Conservation (phyloP, 2,329 filamentous ascomycete species). For the Knufia petricola region DNA sequence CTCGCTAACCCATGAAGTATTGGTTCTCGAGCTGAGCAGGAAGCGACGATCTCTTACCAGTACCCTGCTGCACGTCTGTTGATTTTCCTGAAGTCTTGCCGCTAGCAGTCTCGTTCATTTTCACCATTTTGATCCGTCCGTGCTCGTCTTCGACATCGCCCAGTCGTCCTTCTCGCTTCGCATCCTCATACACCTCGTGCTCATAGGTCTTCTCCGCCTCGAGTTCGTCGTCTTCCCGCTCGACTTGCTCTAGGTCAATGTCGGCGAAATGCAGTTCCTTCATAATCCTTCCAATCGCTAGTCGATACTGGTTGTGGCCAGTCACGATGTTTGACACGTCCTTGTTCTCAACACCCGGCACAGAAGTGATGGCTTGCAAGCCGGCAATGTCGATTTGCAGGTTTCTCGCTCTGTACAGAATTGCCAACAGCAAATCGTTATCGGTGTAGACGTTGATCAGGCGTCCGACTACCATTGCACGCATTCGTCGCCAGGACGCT, state of each 20-base stretch:
- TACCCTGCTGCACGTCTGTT: neutral
- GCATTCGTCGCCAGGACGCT: conserved; percentile 59
- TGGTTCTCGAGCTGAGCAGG: neutral
- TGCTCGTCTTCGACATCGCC: conserved; percentile 27
- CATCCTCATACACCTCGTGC: conserved; percentile 26
- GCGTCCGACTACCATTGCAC: conserved; percentile 60
- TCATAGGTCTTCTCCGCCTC: conserved; percentile 31
- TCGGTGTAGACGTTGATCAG: conserved; percentile 71
- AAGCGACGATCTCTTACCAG: neutral
- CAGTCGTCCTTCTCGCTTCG: conserved; percentile 22
- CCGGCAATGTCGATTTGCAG: conserved; percentile 67
- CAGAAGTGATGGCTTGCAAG: conserved; percentile 55
- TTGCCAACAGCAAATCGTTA: conserved; percentile 69
- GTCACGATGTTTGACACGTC: conserved; percentile 43
- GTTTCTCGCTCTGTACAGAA: conserved; percentile 66
- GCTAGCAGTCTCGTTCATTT: neutral
- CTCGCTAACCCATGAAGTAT: neutral
- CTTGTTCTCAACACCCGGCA: conserved; percentile 54
- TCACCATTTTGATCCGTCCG: conserved; percentile 13
- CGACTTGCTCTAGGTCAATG: conserved; percentile 38
- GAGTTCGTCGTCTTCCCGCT: conserved; percentile 36
- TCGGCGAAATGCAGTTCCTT: conserved; percentile 45
- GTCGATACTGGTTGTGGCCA: conserved; percentile 42
- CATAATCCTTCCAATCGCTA: conserved; percentile 42
- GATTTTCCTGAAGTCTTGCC: neutral